Evolutionary conservation across 23 red algal genomes (phyloP), one percentile per base, ranked within the genome.

Genomic region (Gracilariopsis chorda): DNA sequence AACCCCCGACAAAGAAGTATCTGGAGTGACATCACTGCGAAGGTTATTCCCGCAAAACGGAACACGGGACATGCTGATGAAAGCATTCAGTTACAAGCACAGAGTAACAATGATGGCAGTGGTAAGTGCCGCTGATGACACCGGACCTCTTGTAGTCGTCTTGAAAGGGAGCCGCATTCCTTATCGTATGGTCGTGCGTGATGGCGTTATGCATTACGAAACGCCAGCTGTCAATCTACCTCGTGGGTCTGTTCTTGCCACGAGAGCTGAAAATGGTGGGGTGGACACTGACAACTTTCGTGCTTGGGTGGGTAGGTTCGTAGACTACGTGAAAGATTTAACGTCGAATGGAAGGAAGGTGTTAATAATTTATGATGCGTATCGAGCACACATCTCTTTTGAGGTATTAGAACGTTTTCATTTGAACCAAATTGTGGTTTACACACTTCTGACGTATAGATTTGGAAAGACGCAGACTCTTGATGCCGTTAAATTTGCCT

Each of bases 391-490:
- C 59, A 51, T 89, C 6, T 72, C 34, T 43, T 5, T 74, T 41
- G 29, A 29, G 27, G 44, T 89, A 17, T n/a, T 89, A 28, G 48
- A 40, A 34, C 40, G 75, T 16, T 72, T 89, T 60, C 8, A 23
- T 51, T 33, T 9, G 34, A 48, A 77, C 46, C 29, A 32, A 17
- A 45, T 89, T 30, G 7, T 89, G 9, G 70, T 75, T 1, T 89
- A 89, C 40, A 48, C 40, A 7, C 35, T 89, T 9, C 32, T 68
- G 1, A 45, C 84, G 7, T 30, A 89, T 57, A 89, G 65, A 28
- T 47, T n/a, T 11, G 40, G 69, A 28, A 77, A 53, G 34, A 75
- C 84, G 11, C 84, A 89, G 84, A 33, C 84, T 27, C 30, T 89
- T 7, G 84, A n/a, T n/a, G n/a, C n/a, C n/a, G n/a, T n/a, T n/a